Evolutionary conservation across 2,329 filamentous ascomycete species (phyloP), one percentile per base, ranked within the genome.

Genomic region (Elsinoe arachidis): DNA sequence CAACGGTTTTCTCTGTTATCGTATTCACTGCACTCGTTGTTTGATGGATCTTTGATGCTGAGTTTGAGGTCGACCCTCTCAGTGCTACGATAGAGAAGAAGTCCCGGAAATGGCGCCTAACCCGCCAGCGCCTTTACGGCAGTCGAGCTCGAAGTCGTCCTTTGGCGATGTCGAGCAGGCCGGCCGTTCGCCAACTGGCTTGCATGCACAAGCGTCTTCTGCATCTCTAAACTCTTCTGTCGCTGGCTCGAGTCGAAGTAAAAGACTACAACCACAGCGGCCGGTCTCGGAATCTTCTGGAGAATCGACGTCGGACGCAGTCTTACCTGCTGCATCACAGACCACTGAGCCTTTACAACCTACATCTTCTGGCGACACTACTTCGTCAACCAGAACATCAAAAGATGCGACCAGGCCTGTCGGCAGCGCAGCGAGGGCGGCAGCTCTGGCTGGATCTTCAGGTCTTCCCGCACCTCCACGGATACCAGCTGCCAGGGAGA

Each of bases 141-240:
- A 49, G 30, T 34, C 14, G 21, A 56, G 23, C 54, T 56, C 54
- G 2, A 56, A 49, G 15, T 56, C 54, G 19, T 38, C 43, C n/a
- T 6, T 30, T 15, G 41, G 43, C 23, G 41, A 56, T 46, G 38
- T 56, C 33, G 64, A 68, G 44, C 69, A 71, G 59, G 67, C 67
- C n/a, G 69, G 69, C 9, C 67, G 69, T 5, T 66, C 66, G 14
- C 53, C 67, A 9, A 62, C 62, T 46, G 66, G 64, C 51, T 61
- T 70, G 41, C 64, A 66, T 55, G 69, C 69, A 11, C 66, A 68
- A 15, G 64, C 65, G 12, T 70, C 68, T 21, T 67, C 67, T 49
- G 67, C 68, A 54, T 66, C 67, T n/a, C 52, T 71, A 21, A 53
- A 37, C 49, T 53, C 49, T 53, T 53, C 49, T 21, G 33, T 53